Evolutionary conservation across 1,139 yeast genomes (phyloP), one percentile per base, ranked within the genome.

Genomic region (Wickerhamomyces sp.): DNA sequence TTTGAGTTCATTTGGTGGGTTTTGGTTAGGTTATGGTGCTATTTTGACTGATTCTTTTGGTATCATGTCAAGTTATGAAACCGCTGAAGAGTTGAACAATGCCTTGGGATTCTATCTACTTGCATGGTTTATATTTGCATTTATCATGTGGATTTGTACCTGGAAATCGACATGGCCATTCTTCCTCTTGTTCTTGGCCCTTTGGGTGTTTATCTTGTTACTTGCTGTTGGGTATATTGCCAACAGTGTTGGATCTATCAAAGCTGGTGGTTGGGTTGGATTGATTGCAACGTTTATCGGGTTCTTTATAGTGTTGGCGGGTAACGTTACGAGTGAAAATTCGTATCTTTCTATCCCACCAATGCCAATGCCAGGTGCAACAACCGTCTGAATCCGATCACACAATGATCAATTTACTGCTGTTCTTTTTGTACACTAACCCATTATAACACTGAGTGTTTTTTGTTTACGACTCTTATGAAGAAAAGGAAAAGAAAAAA

Each of bases 261-360:
- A 73, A 54, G 88, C 87, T 14, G 91, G 87, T 44, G 91, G 91
- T 32, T 78, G 75, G 28, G 55, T 78, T 46, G 86, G 87, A 23
- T 59, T 80, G 23, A 53, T 81, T 29, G 70, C 83, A 14, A 73
- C 83, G 6, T 60, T 75, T 27, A 53, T 72, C 31, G 91, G 85
- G 5, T 78, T 80, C 65, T 80, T 70, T 55, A 61, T 62, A 32
- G 81, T 86, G 10, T 82, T 75, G 47, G 85, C 87, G 15, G 86
- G 85, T 68, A 63, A 80, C 32, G 82, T 85, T 20, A 76, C 70
- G 39, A 59, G 61, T 9, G 73, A 72, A 45, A 82, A 82, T 59
- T 66, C 84, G 29, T 82, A 80, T 56, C 39, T 81, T 34, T 66
- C 72, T 24, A 69, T 79, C 33, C 70, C 66, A 52, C 78, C 82